Conservation (phyloP, 1,284 basidiomycete species). For the Paramarasmius palmivorus region DNA sequence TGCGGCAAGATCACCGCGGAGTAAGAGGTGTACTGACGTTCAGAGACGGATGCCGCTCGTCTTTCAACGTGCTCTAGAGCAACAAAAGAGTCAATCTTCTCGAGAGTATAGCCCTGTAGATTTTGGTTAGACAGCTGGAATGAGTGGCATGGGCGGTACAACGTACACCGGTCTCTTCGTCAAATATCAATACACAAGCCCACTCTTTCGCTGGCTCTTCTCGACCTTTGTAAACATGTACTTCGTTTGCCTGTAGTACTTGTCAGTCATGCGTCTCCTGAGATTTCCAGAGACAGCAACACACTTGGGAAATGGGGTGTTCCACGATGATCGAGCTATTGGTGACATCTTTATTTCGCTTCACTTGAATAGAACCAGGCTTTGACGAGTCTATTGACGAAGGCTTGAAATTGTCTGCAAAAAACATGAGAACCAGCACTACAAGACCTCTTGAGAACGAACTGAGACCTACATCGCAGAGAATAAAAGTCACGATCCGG, state of each 20-base stretch:
- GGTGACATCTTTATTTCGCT: conserved; percentile 43
- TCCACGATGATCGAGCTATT: conserved; percentile 54
- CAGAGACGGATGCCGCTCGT: conserved; percentile 30
- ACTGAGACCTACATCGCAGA: conserved; percentile 59
- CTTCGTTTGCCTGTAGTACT: conserved; percentile 48
- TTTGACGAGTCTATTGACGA: conserved; percentile 63
- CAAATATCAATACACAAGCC: conserved; percentile 77
- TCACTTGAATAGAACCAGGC: conserved; percentile 63
- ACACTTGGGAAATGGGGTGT: conserved; percentile 61
- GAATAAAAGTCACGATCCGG: conserved; percentile 70
- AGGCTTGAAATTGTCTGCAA: conserved; percentile 72
- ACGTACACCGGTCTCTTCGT: conserved; percentile 67
- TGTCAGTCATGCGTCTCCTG: background rate
- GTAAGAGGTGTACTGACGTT: conserved; percentile 30
- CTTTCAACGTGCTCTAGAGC: conserved; percentile 49
- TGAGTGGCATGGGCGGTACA: background rate
- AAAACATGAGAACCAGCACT: conserved; percentile 2
- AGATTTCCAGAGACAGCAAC: conserved; percentile 2
- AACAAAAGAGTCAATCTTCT: conserved; percentile 71
- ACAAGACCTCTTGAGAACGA: background rate
- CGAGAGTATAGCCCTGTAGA: conserved; percentile 63
- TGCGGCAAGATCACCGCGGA: too few species aligned
- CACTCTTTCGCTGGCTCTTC: conserved; percentile 61
- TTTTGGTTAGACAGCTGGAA: background rate
- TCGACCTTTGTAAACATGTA: conserved; percentile 55